A percentile compares a stretch with the other conserved stretches of the same genome.
Evolutionary conservation across 2,329 filamentous ascomycete species (phyloP).

Genomic region (Fusarium anthophilum): DNA sequence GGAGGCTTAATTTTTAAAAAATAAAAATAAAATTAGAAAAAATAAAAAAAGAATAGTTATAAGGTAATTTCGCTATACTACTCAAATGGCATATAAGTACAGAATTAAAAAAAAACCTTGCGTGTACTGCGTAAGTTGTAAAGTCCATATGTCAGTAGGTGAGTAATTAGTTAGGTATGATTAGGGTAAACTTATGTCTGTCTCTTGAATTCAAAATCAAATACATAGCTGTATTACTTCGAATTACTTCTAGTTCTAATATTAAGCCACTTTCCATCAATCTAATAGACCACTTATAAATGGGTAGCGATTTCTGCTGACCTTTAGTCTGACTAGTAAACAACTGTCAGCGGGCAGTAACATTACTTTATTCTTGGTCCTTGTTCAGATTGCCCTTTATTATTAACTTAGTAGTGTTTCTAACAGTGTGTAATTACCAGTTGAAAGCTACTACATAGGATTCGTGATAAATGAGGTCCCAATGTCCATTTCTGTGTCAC

Average conservation of each 20-base stretch:
- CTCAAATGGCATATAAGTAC: not conserved
- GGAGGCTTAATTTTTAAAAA: no score
- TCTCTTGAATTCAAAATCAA: not conserved
- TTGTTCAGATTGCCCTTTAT: not conserved
- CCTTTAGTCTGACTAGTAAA: not conserved
- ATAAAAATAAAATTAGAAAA: no score
- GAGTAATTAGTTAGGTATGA: not conserved
- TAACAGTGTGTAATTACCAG: not conserved
- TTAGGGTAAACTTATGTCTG: not conserved
- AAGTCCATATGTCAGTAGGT: no score
- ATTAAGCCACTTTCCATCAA: not conserved
- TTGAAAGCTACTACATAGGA: not conserved
- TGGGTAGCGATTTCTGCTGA: not conserved
- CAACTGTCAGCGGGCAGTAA: not conserved
- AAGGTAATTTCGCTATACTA: not conserved
- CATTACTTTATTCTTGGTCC: not conserved
- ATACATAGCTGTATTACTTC: not conserved
- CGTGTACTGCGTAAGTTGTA: not conserved
- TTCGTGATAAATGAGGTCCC: not conserved
- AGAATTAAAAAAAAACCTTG: not conserved
- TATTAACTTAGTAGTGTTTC: no score
- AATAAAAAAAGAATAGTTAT: no score
- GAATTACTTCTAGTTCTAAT: not conserved
- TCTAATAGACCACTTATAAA: not conserved
- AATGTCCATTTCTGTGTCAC: not conserved